Conservation (phyloP, 176 grass and related monocot species). For the Zoysia japonica region DNA sequence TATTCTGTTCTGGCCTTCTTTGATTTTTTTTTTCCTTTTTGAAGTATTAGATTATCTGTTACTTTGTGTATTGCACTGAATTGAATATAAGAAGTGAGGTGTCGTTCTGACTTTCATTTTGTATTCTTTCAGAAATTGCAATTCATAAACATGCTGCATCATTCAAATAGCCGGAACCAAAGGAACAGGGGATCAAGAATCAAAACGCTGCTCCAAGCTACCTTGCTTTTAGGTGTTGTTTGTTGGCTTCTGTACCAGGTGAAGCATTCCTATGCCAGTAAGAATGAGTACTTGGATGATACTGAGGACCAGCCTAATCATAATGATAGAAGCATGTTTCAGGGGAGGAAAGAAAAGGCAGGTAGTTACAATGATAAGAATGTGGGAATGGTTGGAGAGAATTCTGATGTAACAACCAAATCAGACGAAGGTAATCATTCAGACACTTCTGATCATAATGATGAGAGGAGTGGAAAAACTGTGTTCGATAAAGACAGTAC, state of each 20-base stretch:
- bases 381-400: conserved; percentile 5
- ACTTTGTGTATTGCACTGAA: conserved; percentile 11
- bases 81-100: not conserved
- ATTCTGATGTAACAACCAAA: conserved; percentile 45
- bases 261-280: conserved; percentile 60
- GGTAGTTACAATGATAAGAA: conserved; percentile 38
- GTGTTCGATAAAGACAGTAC: conserved; percentile 48
- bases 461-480: conserved; percentile 49
- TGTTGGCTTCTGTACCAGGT: conserved; percentile 67
- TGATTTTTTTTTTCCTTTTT: not conserved
- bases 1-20: no score
- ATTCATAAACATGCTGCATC: conserved; percentile 55
- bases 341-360: conserved; percentile 56
- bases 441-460: conserved; percentile 20
- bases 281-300: conserved; percentile 56
- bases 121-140: conserved; percentile 12
- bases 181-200: conserved; percentile 66
- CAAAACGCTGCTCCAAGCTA: conserved; percentile 59
- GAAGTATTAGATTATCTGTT: not conserved
- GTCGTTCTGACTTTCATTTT: not conserved
- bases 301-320: conserved; percentile 37
- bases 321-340: conserved; percentile 55
- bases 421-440: conserved; percentile 40
- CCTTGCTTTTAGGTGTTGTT: conserved; percentile 54
- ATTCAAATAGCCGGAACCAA: conserved; percentile 57